phyloP scores from a whole-genome alignment of 345 rosid genomes.

The Camelina neglecta region DNA sequence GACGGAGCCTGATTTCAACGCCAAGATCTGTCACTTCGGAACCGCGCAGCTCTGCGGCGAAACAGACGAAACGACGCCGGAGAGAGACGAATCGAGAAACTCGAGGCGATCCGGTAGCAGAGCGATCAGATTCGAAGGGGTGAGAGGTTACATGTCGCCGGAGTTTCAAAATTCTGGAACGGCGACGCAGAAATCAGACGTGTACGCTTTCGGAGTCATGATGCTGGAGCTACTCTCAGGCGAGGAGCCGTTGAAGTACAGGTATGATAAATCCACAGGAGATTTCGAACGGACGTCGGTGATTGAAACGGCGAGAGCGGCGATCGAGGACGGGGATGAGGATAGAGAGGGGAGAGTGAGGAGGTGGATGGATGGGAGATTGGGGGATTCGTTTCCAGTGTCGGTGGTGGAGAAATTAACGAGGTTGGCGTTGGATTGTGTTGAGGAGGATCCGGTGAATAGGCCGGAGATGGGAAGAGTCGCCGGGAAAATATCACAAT shows the following conservation, averaged over 20 bases:
- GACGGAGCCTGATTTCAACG: conserved; percentile 68
- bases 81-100: conserved; percentile 8
- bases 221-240: conserved; percentile 79
- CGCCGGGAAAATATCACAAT: conserved; percentile 72
- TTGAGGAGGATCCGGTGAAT: conserved; percentile 59
- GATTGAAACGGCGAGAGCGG: conserved; percentile 62
- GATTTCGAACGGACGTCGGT: conserved; percentile 61
- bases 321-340: conserved; percentile 40
- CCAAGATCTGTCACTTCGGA: conserved; percentile 82
- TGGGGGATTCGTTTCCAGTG: conserved; percentile 81
- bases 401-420: conserved; percentile 62
- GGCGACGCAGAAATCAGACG: conserved; percentile 78
- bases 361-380: conserved; percentile 73
- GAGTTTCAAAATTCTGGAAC: conserved; percentile 61
- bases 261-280: conserved; percentile 52
- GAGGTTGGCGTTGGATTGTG: conserved; percentile 73
- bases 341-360: conserved; percentile 55
- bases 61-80: conserved; percentile 45
- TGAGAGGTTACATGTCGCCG: conserved; percentile 87
- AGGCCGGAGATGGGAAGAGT: conserved; percentile 92
- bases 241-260: conserved; percentile 72
- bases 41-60: conserved; percentile 86
- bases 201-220: conserved; percentile 80
- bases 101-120: conserved; percentile 48
- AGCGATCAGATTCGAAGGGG: conserved; percentile 63